These are phyloP conservation scores for Soucietia sequanensis DNA, from an alignment of 805 yeast species.

Conservation along the genomic window DNA sequence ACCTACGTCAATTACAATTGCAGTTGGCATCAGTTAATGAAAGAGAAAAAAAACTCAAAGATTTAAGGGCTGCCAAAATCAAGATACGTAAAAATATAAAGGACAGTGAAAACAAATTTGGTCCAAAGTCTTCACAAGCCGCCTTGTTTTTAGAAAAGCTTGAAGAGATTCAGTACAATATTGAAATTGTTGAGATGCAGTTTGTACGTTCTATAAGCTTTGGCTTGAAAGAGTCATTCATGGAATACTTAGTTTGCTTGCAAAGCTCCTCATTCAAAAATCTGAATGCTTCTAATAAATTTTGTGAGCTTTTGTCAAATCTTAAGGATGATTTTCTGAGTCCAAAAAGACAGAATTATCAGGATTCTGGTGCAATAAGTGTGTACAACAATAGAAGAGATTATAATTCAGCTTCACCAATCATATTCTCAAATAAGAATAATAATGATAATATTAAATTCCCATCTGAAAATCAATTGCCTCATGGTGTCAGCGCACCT, in stretches of 20 bases:
- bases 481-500: too few species aligned
- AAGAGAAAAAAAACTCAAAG: slow-evolving; percentile 48
- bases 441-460: too few species aligned
- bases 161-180: slow-evolving; percentile 50
- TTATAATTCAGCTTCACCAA: too few species aligned
- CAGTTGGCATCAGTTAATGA: slow-evolving; percentile 47
- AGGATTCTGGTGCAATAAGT: background rate
- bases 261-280: background rate
- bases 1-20: slow-evolving; percentile 41
- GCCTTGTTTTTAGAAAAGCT: slow-evolving; percentile 47
- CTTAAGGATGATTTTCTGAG: background rate
- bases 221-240: slow-evolving; percentile 44
- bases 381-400: background rate
- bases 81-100: slow-evolving; percentile 38
- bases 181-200: slow-evolving; percentile 55
- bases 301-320: background rate
- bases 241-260: slow-evolving; percentile 40
- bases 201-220: slow-evolving; percentile 45
- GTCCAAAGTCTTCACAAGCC: slow-evolving; percentile 43
- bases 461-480: too few species aligned
- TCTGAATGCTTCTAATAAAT: slow-evolving; percentile 1
- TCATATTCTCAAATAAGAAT: too few species aligned
- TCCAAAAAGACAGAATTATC: background rate
- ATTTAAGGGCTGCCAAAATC: slow-evolving; percentile 33
- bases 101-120: slow-evolving; percentile 42